A percentile compares a stretch with the other conserved stretches of the same genome.
These are phyloP conservation scores for Ogataea pilisensis DNA, from an alignment of 805 yeast genomes.

Conservation along the genomic window DNA sequence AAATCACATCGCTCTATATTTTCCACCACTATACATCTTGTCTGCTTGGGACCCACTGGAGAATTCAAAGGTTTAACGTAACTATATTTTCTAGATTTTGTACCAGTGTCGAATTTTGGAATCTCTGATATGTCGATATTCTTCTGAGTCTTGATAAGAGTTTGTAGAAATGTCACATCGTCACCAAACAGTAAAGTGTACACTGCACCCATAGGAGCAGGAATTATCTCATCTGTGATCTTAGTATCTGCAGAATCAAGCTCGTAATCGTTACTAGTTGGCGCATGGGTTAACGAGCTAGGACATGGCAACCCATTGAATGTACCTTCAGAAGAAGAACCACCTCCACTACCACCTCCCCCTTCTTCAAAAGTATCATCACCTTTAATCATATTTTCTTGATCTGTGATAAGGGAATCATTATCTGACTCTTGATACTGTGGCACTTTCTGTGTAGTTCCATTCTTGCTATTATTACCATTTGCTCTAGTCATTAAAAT, in stretches of 20 bases:
- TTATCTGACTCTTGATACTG: background rate
- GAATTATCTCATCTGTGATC: conserved; percentile 47
- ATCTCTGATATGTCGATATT: conserved; percentile 56
- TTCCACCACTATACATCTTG: conserved; percentile 62
- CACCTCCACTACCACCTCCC: conserved; percentile 5
- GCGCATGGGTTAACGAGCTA: conserved; percentile 36
- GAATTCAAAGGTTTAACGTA: conserved; percentile 60
- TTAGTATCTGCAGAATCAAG: conserved; percentile 49
- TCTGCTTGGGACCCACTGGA: conserved; percentile 75
- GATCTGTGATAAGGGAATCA: background rate
- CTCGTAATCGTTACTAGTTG: conserved; percentile 37
- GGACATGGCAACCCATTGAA: conserved; percentile 37
- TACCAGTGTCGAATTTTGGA: conserved; percentile 32
- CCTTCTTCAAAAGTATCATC: conserved; percentile 21
- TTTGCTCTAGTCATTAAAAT: background rate
- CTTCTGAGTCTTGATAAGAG: conserved; percentile 53
- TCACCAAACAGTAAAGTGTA: conserved; percentile 60
- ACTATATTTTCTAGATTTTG: conserved; percentile 43
- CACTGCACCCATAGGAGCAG: conserved; percentile 65
- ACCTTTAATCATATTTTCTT: conserved; percentile 30
- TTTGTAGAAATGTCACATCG: conserved; percentile 41
- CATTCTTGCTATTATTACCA: background rate
- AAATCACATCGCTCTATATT: conserved; percentile 49
- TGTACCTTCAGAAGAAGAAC: conserved; percentile 12
- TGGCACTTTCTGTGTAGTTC: background rate